These are phyloP conservation scores for Chenopodium berlandieri DNA, from an alignment of 148 eudicot genomes.

Conservation along the genomic window DNA sequence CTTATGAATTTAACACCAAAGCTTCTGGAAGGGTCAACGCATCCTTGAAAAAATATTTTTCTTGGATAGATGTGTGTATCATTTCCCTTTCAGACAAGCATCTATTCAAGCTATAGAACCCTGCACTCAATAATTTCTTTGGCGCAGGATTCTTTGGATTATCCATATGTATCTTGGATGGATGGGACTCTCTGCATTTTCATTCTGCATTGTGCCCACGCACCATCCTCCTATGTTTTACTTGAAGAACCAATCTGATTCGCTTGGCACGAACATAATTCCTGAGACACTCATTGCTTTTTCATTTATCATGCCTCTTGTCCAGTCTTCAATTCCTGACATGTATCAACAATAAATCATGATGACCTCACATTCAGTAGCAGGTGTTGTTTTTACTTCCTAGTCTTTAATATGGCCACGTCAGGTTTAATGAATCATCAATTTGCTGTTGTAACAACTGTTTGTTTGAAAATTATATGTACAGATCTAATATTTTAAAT, in stretches of 20 bases:
- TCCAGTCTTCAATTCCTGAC: slow-evolving; percentile 63
- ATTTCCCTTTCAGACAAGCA: slow-evolving; percentile 37
- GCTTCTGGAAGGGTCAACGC: slow-evolving; percentile 17
- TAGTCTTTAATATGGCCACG: slow-evolving; percentile 31
- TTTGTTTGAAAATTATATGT: slow-evolving; percentile 13
- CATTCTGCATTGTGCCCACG: slow-evolving; percentile 55
- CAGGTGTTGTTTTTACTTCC: slow-evolving; percentile 72
- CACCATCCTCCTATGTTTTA: slow-evolving; percentile 56
- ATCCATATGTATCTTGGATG: slow-evolving; percentile 65
- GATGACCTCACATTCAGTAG: slow-evolving; percentile 56
- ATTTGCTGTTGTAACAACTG: slow-evolving; percentile 17
- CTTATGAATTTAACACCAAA: slow-evolving; percentile 7
- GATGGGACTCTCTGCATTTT: slow-evolving; percentile 59
- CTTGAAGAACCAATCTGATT: slow-evolving; percentile 61
- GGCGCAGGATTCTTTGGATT: slow-evolving; percentile 71
- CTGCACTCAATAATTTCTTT: slow-evolving; percentile 69
- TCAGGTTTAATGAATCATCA: slow-evolving; percentile 26
- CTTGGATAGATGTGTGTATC: slow-evolving; percentile 33
- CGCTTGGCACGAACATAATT: slow-evolving; percentile 68
- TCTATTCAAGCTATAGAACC: slow-evolving; percentile 41
- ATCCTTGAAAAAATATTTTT: slow-evolving; percentile 8
- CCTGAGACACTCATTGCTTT: slow-evolving; percentile 59
- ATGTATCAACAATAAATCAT: slow-evolving; percentile 64
- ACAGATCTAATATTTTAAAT: slow-evolving; percentile 25
- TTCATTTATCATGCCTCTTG: slow-evolving; percentile 74